Base-by-base conservation (phyloP, 768 basidiomycete species). In the Pleurotus pulmonarius region DNA sequence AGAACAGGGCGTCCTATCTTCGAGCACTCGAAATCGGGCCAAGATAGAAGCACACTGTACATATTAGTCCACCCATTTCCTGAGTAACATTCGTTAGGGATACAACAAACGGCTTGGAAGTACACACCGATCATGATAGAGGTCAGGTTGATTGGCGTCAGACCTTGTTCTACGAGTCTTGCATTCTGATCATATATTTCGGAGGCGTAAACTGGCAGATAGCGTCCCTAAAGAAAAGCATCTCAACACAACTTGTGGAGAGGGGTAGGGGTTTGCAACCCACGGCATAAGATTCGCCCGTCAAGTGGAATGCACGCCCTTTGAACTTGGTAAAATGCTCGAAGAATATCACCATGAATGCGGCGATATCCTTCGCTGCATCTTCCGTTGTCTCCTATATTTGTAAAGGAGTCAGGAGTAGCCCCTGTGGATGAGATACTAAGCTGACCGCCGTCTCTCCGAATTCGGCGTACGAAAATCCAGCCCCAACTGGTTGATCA, bases 211-310 rank as follows among this genome's bases (percentile, higher is more conserved):
- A 87, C 71, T 0, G 86, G 88, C 1, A 89, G 72, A 62, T 89
- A 88, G 11, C 84, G 81, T 4, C 87, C 86, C 87, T 87, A 51
- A 6, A 13, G 15, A 54, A 34, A 24, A 26, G 13, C 16, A 20
- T 47, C 29, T 13, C 16, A 61, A 26, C 34, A 26, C 57, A 6
- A 46, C 15, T 48, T 43, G 20, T 20, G 20, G 20, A 3, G 26
- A 46, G 16, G 55, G 15, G 7, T 18, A n/a, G 71, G 46, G 7
- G 9, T 26, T 24, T 41, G 26, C 41, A 46, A 62, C 82, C 57
- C 58, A 88, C 90, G 1, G 82, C 90, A 60, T 92, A 92, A 0
- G 87, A 91, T 69, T 92, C 90, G 9, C 90, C 84, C 2, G 82
- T 73, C 73, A 87, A 77, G 58, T 87, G 85, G 67, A 87, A 84